These are phyloP conservation scores for Sporothrix brunneoviolacea DNA, from an alignment of 2,329 filamentous ascomycete species.

Conservation along the genomic window DNA sequence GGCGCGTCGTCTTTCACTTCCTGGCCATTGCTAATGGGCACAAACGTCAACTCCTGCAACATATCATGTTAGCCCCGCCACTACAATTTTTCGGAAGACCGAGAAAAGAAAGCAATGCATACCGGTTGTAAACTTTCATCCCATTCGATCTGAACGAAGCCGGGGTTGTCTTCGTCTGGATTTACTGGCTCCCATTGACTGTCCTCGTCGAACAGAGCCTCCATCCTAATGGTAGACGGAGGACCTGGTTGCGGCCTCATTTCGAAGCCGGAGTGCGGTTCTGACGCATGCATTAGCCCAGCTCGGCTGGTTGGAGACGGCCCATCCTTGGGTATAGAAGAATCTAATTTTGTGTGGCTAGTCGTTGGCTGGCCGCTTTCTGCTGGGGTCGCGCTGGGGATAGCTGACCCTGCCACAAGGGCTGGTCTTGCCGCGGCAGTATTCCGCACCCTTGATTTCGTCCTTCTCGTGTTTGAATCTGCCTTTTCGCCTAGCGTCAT, in stretches of 20 bases:
- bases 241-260: constrained; percentile 29
- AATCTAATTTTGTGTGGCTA: constrained; percentile 1
- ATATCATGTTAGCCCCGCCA: neutral
- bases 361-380: constrained; percentile 4
- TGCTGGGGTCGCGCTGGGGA: neutral
- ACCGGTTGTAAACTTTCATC: constrained; percentile 61
- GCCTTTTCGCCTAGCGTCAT: constrained; percentile 70
- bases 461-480: constrained; percentile 29
- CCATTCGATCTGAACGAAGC: constrained; percentile 66
- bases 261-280: constrained; percentile 27
- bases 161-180: constrained; percentile 53
- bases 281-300: constrained; percentile 25
- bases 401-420: neutral
- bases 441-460: constrained; percentile 10
- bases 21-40: constrained; percentile 37
- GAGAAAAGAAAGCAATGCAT: constrained; percentile 11
- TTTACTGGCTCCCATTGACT: constrained; percentile 65
- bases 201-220: constrained; percentile 65
- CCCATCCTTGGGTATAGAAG: constrained; percentile 20
- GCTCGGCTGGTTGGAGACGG: neutral
- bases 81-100: no score
- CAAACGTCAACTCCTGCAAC: constrained; percentile 19
- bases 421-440: neutral
- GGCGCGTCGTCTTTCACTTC: constrained; percentile 20
- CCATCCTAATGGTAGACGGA: constrained; percentile 52